Evolutionary conservation across 257 asterid genomes (phyloP).

Genomic region (Plantago elongata): DNA sequence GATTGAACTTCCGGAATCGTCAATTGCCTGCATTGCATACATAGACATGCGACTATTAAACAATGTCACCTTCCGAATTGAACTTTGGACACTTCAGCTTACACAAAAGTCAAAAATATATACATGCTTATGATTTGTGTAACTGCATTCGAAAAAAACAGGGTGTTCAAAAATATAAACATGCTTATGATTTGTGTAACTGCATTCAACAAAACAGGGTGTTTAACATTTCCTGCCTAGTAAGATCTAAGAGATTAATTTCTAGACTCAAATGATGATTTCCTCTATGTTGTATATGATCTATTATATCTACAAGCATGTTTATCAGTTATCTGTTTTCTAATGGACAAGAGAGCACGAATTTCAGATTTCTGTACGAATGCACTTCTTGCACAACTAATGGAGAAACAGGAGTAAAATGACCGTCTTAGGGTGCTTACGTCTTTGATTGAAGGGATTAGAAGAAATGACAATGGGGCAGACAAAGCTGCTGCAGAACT

Average conservation of each 20-base stretch:
- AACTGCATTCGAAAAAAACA: too few relatives aligned
- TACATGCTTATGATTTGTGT: too few relatives aligned
- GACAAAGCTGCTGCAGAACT: constrained; percentile 59
- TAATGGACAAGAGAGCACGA: too few relatives aligned
- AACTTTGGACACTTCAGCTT: not conserved
- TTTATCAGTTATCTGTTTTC: too few relatives aligned
- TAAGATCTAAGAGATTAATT: too few relatives aligned
- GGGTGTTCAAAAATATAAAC: too few relatives aligned
- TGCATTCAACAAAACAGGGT: too few relatives aligned
- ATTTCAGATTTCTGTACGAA: not conserved
- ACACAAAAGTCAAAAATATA: not conserved
- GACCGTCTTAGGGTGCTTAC: constrained; percentile 28
- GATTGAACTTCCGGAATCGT: constrained; percentile 55
- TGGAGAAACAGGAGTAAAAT: constrained; percentile 4
- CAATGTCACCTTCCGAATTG: not conserved
- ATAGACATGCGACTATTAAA: not conserved
- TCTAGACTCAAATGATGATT: too few relatives aligned
- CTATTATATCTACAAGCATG: too few relatives aligned
- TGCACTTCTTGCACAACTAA: not conserved
- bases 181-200: too few relatives aligned
- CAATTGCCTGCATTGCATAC: constrained; percentile 44
- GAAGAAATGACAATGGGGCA: constrained; percentile 63
- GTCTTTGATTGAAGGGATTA: constrained; percentile 85
- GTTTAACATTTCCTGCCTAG: too few relatives aligned
- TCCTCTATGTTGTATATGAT: too few relatives aligned